Conservation (phyloP, 108 stramenopile genomes). For the Seminavis robusta region DNA sequence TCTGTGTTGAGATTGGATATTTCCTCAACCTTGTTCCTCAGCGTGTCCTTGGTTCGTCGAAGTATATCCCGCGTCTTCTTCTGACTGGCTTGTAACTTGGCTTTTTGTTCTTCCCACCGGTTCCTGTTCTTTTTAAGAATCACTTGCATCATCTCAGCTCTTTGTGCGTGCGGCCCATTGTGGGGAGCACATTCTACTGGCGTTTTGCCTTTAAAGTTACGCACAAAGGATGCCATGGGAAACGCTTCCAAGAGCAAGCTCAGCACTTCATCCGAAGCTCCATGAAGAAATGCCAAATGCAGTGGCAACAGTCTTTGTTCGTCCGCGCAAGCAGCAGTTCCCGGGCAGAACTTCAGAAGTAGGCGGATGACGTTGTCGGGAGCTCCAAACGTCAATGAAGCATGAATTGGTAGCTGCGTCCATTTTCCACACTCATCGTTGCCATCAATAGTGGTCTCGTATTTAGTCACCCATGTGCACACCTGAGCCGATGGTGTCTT, state of each 20-base stretch:
- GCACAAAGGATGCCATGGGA: constrained; percentile 65
- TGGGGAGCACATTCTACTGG: no score
- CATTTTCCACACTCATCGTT: constrained; percentile 23
- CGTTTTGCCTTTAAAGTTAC: no score
- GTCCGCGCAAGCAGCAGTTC: constrained; percentile 27
- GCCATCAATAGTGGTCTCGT: constrained; percentile 15
- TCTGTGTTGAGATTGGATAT: no score
- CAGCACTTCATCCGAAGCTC: constrained; percentile 26
- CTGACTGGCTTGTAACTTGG: no score
- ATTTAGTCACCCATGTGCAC: constrained; percentile 67
- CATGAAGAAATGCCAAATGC: constrained; percentile 37
- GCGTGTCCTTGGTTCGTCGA: no score
- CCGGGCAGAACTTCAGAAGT: constrained; percentile 30
- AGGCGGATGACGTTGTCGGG: constrained; percentile 22
- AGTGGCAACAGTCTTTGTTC: constrained; percentile 40
- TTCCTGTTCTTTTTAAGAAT: no score
- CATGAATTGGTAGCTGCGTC: constrained; percentile 49
- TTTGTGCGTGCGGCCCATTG: no score
- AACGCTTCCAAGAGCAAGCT: constrained; percentile 40
- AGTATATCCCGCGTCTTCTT: no score
- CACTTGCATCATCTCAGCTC: no score
- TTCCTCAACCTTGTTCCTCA: no score
- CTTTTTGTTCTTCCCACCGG: no score
- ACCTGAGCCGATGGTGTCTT: constrained; percentile 33
- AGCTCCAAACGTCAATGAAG: constrained; percentile 36